A percentile compares a stretch with the other conserved stretches of the same genome.
Conservation (phyloP, 176 grass and related monocot species). For the Triticum turgidum region DNA sequence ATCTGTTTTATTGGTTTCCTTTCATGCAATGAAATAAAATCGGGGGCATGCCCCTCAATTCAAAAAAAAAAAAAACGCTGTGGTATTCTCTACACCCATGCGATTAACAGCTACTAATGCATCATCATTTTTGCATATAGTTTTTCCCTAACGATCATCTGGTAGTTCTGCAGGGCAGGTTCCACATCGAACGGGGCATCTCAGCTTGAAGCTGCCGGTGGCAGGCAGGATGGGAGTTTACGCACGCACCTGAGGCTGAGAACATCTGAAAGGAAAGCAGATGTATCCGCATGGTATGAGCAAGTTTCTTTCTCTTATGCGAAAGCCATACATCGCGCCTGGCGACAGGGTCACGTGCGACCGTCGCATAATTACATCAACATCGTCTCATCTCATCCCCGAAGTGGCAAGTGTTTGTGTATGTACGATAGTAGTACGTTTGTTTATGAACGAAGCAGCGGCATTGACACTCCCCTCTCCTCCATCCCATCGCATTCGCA, state of each 20-base stretch:
- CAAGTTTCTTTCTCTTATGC: constrained; percentile 36
- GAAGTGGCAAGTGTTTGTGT: constrained; percentile 1
- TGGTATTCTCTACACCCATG: background rate
- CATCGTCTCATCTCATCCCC: constrained; percentile 23
- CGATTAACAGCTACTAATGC: background rate
- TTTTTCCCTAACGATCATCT: background rate
- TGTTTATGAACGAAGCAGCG: constrained; percentile 33
- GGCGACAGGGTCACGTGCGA: constrained; percentile 13
- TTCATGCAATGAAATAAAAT: no score
- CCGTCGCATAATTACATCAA: constrained; percentile 33
- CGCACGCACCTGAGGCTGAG: no score
- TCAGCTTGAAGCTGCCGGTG: background rate
- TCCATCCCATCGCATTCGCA: background rate
- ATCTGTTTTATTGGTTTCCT: no score
- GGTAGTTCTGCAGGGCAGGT: background rate
- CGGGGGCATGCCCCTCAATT: no score
- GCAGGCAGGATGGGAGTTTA: background rate
- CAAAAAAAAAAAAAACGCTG: no score
- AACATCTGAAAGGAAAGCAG: background rate
- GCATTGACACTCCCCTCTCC: constrained; percentile 19
- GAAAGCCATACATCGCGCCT: background rate
- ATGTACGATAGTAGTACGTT: constrained; percentile 30
- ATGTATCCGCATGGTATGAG: constrained; percentile 18
- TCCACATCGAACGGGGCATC: background rate
- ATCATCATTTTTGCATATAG: background rate